Conservation (phyloP, 352 stramenopile species). For the Phytophthora uliginosa region DNA sequence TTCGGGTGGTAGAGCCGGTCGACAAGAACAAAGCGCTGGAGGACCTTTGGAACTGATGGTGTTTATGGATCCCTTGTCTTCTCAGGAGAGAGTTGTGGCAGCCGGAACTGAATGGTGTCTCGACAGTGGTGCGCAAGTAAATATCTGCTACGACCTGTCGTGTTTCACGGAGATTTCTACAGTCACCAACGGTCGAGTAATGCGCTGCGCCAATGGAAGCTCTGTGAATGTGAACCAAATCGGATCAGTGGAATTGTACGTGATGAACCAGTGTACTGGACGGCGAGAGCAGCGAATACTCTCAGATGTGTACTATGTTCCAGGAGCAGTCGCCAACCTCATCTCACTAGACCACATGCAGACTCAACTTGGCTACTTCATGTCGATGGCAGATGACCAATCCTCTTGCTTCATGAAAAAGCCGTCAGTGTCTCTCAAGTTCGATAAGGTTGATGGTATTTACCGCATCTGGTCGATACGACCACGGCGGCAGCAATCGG, state of each 20-base stretch:
- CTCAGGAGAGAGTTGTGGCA: not conserved
- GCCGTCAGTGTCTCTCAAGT: not conserved
- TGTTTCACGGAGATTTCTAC: not conserved
- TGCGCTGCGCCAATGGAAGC: not conserved
- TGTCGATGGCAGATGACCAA: not conserved
- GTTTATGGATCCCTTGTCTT: not conserved
- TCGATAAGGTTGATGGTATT: not conserved
- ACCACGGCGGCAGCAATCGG: not conserved
- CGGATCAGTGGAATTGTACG: not conserved
- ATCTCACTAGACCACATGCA: not conserved
- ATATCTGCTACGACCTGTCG: not conserved
- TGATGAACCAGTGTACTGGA: not conserved
- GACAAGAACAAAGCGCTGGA: not conserved
- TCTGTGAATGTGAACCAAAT: not conserved
- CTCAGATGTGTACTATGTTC: not conserved
- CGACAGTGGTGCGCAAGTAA: not conserved
- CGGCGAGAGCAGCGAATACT: not conserved
- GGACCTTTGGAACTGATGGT: not conserved
- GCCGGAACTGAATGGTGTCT: not conserved
- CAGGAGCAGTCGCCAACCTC: not conserved
- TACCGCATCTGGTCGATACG: not conserved
- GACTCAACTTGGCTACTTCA: not conserved
- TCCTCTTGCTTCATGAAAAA: not conserved
- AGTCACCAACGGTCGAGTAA: not conserved
- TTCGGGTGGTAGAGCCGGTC: not conserved